A percentile compares a stretch with the other conserved stretches of the same genome.
phyloP scores from a whole-genome alignment of 805 yeast species.

The Wickerhamiella alocasiicola region DNA sequence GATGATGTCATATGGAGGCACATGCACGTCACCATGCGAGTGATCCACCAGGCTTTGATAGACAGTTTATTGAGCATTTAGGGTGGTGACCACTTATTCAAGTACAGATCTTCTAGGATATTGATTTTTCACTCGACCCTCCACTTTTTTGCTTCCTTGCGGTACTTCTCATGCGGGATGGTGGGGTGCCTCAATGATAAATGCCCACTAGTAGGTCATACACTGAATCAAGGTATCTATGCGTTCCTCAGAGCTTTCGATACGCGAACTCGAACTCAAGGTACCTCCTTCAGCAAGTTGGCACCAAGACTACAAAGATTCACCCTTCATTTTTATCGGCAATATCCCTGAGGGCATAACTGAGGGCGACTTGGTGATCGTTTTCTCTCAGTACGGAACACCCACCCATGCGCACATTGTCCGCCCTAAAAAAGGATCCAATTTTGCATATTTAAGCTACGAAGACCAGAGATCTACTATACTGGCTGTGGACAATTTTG shows the following conservation, averaged over 20 bases:
- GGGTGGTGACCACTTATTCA: too few species aligned
- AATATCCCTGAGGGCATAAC: conserved; percentile 49
- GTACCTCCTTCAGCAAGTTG: conserved; percentile 60
- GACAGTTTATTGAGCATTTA: too few species aligned
- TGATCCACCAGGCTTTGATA: too few species aligned
- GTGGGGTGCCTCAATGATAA: too few species aligned
- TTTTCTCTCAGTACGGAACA: conserved; percentile 82
- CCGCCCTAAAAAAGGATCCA: conserved; percentile 53
- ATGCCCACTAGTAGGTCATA: too few species aligned
- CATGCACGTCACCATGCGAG: too few species aligned
- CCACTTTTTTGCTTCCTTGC: too few species aligned
- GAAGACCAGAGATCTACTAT: conserved; percentile 70
- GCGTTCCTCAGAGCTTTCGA: conserved; percentile 39
- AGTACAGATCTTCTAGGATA: too few species aligned
- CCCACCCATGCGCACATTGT: conserved; percentile 65
- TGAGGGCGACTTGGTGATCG: conserved; percentile 62
- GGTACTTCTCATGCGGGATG: too few species aligned
- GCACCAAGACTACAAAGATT: conserved; percentile 74
- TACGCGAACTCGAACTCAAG: conserved; percentile 51
- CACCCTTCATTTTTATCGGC: conserved; percentile 69
- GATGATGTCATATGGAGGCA: too few species aligned
- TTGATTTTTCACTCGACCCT: too few species aligned
- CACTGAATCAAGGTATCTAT: conserved; percentile 1
- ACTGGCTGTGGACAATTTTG: conserved; percentile 78
- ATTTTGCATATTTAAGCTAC: conserved; percentile 67